These are phyloP conservation scores for Brettanomyces bruxellensis DNA, from an alignment of 805 yeast genomes.

Conservation along the genomic window DNA sequence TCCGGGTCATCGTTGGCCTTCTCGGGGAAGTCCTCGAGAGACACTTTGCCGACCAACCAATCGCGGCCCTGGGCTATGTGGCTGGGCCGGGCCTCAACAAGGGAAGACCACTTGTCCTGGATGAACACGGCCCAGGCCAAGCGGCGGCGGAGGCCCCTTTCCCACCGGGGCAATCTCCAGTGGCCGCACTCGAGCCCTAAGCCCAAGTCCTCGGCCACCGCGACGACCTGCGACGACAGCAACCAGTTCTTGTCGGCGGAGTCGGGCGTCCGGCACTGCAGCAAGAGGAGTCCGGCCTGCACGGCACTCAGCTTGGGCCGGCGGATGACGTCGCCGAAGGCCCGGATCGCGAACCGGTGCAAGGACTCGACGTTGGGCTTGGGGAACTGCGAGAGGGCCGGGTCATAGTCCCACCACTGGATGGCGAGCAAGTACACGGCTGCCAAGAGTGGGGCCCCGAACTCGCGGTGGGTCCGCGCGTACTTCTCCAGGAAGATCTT, in stretches of 20 bases:
- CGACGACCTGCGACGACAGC: slow-evolving; percentile 76
- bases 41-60: slow-evolving; percentile 69
- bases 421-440: slow-evolving; percentile 83
- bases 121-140: slow-evolving; percentile 93
- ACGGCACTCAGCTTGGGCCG: slow-evolving; percentile 88
- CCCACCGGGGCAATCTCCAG: slow-evolving; percentile 96
- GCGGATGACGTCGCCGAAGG: slow-evolving; percentile 65
- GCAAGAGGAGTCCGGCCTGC: slow-evolving; percentile 74
- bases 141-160: slow-evolving; percentile 76
- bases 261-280: slow-evolving; percentile 49
- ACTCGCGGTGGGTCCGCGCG: slow-evolving; percentile 81
- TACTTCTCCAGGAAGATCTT: slow-evolving; percentile 88
- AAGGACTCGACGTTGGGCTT: slow-evolving; percentile 71
- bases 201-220: slow-evolving; percentile 85
- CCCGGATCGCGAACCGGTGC: slow-evolving; percentile 55
- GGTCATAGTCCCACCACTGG: slow-evolving; percentile 92
- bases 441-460: slow-evolving; percentile 84
- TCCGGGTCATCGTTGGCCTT: slow-evolving; percentile 33
- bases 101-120: slow-evolving; percentile 86
- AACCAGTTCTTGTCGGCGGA: slow-evolving; percentile 67
- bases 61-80: slow-evolving; percentile 63
- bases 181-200: slow-evolving; percentile 81
- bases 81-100: slow-evolving; percentile 77
- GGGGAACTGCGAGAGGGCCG: slow-evolving; percentile 62
- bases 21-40: slow-evolving; percentile 75